phyloP scores from a whole-genome alignment of 1,284 basidiomycete genomes.

The Irpex sp. region DNA sequence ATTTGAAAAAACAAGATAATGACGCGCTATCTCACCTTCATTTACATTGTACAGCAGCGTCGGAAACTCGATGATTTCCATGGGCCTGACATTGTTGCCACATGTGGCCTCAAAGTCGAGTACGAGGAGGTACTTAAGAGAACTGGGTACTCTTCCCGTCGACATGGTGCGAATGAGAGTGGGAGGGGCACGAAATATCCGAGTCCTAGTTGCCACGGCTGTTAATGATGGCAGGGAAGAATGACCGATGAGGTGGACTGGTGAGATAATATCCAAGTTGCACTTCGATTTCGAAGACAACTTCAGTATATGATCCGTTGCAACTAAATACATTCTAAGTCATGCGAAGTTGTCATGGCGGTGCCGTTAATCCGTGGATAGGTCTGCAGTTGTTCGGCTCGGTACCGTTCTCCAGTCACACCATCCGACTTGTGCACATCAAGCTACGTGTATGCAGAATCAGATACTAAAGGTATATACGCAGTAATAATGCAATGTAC shows the following conservation, averaged over 20 bases:
- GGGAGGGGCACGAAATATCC: background rate
- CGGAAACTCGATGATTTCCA: slow-evolving; percentile 33
- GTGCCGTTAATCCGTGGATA: no score
- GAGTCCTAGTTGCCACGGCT: background rate
- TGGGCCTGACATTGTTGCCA: slow-evolving; percentile 20
- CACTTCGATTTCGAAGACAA: no score
- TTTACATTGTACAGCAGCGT: slow-evolving; percentile 30
- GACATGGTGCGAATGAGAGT: background rate
- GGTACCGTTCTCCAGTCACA: no score
- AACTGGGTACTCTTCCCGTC: background rate
- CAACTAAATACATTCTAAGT: no score
- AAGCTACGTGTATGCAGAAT: no score
- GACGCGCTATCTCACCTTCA: slow-evolving; percentile 5
- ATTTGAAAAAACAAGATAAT: background rate
- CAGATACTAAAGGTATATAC: background rate
- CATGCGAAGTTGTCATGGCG: no score
- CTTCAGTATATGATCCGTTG: no score
- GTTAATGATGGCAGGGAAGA: no score
- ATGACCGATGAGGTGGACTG: no score
- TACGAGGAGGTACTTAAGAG: slow-evolving; percentile 25
- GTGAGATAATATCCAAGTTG: no score
- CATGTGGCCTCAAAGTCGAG: slow-evolving; percentile 34
- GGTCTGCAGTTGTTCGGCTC: no score
- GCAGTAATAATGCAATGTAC: background rate
- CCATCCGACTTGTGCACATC: no score